A percentile compares a stretch with the other conserved stretches of the same genome.
Conservation (phyloP, 1,284 basidiomycete species). For the Lentinula novae-zelandiae region DNA sequence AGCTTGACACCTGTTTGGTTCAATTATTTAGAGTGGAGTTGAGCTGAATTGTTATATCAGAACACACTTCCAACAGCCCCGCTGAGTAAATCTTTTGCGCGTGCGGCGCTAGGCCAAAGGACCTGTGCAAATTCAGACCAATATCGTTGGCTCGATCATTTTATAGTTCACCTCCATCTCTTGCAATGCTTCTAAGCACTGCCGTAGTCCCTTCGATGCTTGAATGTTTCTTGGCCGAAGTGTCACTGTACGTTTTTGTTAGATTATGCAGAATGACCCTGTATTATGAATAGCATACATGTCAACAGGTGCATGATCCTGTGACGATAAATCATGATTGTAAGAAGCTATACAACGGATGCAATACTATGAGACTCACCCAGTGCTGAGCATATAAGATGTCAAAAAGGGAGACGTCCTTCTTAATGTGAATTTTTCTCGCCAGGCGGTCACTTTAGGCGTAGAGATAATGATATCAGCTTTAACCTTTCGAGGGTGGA, state of each 20-base stretch:
- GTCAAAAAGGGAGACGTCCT: conserved; percentile 68
- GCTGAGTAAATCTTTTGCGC: conserved; percentile 48
- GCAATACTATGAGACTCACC: conserved; percentile 40
- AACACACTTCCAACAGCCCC: background rate
- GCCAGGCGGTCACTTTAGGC: conserved; percentile 51
- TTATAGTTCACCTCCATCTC: conserved; percentile 59
- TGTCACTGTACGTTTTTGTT: conserved; percentile 43
- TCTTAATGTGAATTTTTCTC: conserved; percentile 60
- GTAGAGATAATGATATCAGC: conserved; percentile 1
- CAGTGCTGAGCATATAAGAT: conserved; percentile 73
- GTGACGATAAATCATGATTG: conserved; percentile 1
- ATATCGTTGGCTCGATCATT: background rate
- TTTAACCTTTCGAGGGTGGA: background rate
- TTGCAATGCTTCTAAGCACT: conserved; percentile 64
- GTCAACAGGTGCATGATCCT: conserved; percentile 84
- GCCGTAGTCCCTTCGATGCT: conserved; percentile 61
- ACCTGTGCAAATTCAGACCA: conserved; percentile 26
- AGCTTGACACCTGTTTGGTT: conserved; percentile 61
- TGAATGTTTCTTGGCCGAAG: conserved; percentile 67
- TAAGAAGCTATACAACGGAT: background rate
- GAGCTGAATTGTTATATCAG: background rate
- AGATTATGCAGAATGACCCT: background rate
- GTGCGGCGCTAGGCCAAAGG: conserved; percentile 72
- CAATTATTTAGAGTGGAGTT: conserved; percentile 3
- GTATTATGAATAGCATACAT: conserved; percentile 37